Evolutionary conservation across 352 stramenopile genomes (phyloP), one percentile per base, ranked within the genome.

Genomic region (Phytophthora sp.): DNA sequence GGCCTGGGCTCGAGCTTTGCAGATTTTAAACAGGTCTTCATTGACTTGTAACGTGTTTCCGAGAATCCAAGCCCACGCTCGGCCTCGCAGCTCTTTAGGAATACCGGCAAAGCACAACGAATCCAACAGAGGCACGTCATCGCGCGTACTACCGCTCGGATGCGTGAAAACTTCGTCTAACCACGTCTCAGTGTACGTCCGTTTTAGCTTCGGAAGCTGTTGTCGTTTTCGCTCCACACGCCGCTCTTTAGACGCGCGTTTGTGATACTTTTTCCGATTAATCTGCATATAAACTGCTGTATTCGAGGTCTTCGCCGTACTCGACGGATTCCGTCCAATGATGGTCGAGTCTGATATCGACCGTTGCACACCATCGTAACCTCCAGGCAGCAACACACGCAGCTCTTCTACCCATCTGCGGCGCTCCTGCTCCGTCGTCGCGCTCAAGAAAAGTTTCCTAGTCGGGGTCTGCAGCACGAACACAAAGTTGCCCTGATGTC

Each of bases 41-140:
- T 93, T 96, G 30, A 96, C 82, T 72, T 94, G 88, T 9, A 96
- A 70, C 7, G 76, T 86, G 53, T 96, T 96, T 35, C 88, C 88
- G 8, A 96, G 71, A 11, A 93, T 61, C 76, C 82, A 93, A 9
- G 83, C 77, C 88, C 88, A 96, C 45, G 78, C 88, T 13, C 88
- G 86, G 4, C 88, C 88, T 33, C 88, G 81, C 9, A 94, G 47
- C 53, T 96, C 84, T 57, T 96, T 96, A 2, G 88, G 88, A 18
- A 95, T 91, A 0, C 88, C 88, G 0, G 80, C 82, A 64, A 93
- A 93, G 62, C 86, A 94, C 3, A 95, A 61, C 18, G 78, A 82
- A 52, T 94, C 84, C 2, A 94, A 33, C 5, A 79, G 36, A 11
- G 71, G 63, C 8, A 70, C 38, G 41, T 74, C 49, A 8, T 73